phyloP scores from a whole-genome alignment of 768 basidiomycete genomes.

The Boletus insuetus region DNA sequence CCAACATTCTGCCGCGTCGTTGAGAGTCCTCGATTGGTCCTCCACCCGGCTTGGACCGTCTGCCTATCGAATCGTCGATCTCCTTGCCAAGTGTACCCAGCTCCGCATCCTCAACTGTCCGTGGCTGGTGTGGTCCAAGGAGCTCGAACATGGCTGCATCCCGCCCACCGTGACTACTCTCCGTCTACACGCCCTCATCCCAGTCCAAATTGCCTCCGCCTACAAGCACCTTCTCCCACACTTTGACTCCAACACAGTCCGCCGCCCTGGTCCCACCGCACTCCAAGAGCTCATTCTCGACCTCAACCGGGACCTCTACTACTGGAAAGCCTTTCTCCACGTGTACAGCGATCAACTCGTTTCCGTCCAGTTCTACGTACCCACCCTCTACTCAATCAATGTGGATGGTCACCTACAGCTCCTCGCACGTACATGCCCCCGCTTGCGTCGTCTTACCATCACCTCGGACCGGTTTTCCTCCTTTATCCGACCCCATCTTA shows the following conservation, averaged over 20 bases:
- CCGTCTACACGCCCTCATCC: not conserved
- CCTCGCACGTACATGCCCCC: constrained; percentile 13
- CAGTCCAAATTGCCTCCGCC: not conserved
- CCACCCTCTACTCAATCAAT: not conserved
- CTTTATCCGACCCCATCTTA: not conserved
- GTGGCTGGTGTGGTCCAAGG: constrained; percentile 8
- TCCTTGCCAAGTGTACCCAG: constrained; percentile 13
- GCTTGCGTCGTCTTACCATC: constrained; percentile 19
- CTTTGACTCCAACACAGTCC: not conserved
- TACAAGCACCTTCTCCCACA: not conserved
- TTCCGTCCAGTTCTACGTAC: constrained; percentile 11
- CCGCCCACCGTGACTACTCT: constrained; percentile 17
- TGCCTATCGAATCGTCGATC: not conserved
- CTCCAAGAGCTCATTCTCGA: constrained; percentile 21
- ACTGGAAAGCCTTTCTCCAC: constrained; percentile 14
- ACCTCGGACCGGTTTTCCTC: not conserved
- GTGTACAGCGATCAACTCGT: constrained; percentile 14
- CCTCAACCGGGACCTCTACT: not conserved
- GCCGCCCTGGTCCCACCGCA: constrained; percentile 26
- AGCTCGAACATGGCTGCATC: not conserved
- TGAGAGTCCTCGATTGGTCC: constrained; percentile 23
- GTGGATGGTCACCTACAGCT: not conserved
- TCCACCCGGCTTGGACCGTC: not conserved
- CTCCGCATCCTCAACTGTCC: constrained; percentile 17
- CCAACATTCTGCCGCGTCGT: constrained; percentile 8